Percentiles rank a stretch among this genome's conserved stretches.
Evolutionary conservation across 176 grass and related monocot genomes (phyloP).

Genomic region (Secale cereale): DNA sequence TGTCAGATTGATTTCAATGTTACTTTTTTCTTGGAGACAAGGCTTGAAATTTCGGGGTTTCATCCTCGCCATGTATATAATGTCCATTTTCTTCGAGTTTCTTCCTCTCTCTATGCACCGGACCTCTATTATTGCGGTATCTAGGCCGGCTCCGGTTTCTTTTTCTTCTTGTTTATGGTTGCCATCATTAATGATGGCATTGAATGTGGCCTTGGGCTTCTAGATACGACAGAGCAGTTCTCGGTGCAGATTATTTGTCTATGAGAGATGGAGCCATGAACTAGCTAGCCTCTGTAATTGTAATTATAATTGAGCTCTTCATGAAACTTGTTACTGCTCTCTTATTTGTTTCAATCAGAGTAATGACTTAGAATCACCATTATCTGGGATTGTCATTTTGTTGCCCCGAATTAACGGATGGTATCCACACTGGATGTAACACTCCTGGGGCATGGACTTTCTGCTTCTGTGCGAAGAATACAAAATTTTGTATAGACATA

Average conservation of each 20-base stretch:
- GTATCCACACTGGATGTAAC: too few species aligned
- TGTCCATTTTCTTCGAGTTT: constrained; percentile 19
- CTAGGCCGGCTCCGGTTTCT: constrained; percentile 25
- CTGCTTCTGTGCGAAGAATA: too few species aligned
- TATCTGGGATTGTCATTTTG: too few species aligned
- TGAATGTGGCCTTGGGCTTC: background rate
- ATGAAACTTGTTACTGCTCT: background rate
- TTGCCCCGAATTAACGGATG: too few species aligned
- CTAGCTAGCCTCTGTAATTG: constrained; percentile 38
- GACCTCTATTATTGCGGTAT: constrained; percentile 46
- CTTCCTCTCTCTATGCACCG: background rate
- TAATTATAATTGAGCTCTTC: constrained; percentile 16
- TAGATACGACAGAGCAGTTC: constrained; percentile 23
- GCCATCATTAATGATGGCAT: too few species aligned
- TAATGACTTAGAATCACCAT: too few species aligned
- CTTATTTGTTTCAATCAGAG: background rate
- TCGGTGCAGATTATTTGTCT: constrained; percentile 26
- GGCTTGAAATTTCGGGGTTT: too few species aligned
- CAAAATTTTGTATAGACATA: too few species aligned
- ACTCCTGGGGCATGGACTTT: too few species aligned
- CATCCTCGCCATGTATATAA: constrained; percentile 25
- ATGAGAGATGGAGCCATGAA: constrained; percentile 23
- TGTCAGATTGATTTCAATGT: too few species aligned
- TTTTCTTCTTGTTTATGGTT: background rate
- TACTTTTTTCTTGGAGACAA: too few species aligned